Base-by-base conservation (phyloP, 2,329 filamentous ascomycete species). In the Claviceps sp. region DNA sequence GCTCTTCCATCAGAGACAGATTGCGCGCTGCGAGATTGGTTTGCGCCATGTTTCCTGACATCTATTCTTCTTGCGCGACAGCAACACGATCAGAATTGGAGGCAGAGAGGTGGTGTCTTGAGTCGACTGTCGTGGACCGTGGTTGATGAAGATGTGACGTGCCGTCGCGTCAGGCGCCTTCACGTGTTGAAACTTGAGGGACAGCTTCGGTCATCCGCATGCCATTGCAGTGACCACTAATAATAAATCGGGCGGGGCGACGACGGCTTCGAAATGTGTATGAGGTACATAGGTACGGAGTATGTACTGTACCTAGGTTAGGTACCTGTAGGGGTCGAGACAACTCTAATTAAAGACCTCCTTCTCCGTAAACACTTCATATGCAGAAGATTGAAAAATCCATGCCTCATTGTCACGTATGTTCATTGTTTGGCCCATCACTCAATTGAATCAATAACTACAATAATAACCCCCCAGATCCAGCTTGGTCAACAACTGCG, bases 1-100 rank as follows among this genome's bases (percentile, higher is more conserved):
- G 76, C 74, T 98, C 93, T 65, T 98, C 93, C 0, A 91, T 95
- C 54, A 96, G 75, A 5, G 88, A 88, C 54, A 97, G 72, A 47
- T 71, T 76, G 55, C 79, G 71, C 43, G 74, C 67, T 2, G 77
- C 70, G 26, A 67, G 62, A 44, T 69, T 70, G 20, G 72, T 67
- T 52, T 72, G 71, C 58, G 77, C 73, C 77, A 80, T 80, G 40
- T 20, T 59, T 5, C 14, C 9, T 2, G 16, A 7, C 14, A 23
- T 5, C 3, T 22, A 17, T 17, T 34, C 17, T 37, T 29, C 43
- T 46, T 23, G 14, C n/a, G 20, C 14, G 13, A 37, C 20, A 43
- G 47, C 13, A 17, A 29, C 29, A 26, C 44, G 23, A 45, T 16
- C 9, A 9, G 4, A 1, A 34, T n/a, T 11, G 16, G 9, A 26